Evolutionary conservation across 2,329 filamentous ascomycete species (phyloP).

Genomic region (Aspergillus caelatus): DNA sequence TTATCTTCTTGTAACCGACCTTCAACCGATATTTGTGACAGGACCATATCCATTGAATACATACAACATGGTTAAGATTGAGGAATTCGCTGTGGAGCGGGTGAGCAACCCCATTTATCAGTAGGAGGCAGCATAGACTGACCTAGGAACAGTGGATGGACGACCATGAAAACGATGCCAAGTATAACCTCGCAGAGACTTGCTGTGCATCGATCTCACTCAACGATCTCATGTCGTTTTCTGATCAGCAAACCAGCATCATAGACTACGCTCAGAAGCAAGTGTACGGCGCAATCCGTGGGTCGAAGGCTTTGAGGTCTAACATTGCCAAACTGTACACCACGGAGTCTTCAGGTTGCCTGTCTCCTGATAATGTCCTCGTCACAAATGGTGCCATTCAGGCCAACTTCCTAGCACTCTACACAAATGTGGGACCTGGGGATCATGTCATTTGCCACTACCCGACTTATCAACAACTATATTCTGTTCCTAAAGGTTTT

Average conservation of each 20-base stretch:
- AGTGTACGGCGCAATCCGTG: conserved; percentile 31
- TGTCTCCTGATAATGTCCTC: conserved; percentile 66
- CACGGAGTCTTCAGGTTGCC: conserved; percentile 51
- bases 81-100: conserved; percentile 24
- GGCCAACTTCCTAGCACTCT: conserved; percentile 81
- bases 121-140: background rate
- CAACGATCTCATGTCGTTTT: conserved; percentile 64
- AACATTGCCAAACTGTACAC: conserved; percentile 46
- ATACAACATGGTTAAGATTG: conserved; percentile 23
- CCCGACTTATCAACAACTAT: conserved; percentile 85
- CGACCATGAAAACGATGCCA: conserved; percentile 53
- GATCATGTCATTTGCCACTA: conserved; percentile 88
- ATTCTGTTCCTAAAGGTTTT: conserved; percentile 71
- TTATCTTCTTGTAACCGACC: background rate
- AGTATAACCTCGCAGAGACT: conserved; percentile 76
- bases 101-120: conserved; percentile 7
- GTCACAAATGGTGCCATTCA: conserved; percentile 80
- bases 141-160: conserved; percentile 57
- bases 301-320: conserved; percentile 26
- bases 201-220: conserved; percentile 76
- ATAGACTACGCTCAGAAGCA: conserved; percentile 29
- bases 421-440: conserved; percentile 69
- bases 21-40: too few relatives aligned
- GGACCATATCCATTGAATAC: background rate
- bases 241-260: conserved; percentile 37